Percentiles rank a stretch among this genome's conserved stretches.
These are phyloP conservation scores for Moelleriella libera DNA, from an alignment of 2,329 filamentous ascomycete species.

Conservation along the genomic window DNA sequence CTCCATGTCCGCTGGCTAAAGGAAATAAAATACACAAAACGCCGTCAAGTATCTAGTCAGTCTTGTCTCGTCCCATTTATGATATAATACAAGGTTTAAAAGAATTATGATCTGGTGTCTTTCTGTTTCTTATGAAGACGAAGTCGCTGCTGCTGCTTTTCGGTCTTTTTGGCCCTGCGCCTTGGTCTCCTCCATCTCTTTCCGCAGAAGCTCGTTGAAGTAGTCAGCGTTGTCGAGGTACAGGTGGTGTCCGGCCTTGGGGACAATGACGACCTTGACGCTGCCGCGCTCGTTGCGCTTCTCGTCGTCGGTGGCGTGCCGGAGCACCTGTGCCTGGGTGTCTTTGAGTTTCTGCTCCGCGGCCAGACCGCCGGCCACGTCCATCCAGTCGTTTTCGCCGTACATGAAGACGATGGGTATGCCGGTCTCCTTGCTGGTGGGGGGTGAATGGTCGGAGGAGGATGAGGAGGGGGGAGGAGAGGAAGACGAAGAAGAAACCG, in stretches of 20 bases:
- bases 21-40: too few species aligned
- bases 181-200: slow-evolving; percentile 38
- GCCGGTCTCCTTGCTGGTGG: slow-evolving; percentile 39
- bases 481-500: too few species aligned
- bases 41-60: too few species aligned
- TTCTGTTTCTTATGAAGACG: too few species aligned
- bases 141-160: not conserved
- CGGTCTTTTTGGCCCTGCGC: slow-evolving; percentile 8
- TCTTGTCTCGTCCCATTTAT: too few species aligned
- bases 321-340: slow-evolving; percentile 45
- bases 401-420: slow-evolving; percentile 89
- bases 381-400: slow-evolving; percentile 98
- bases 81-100: too few species aligned
- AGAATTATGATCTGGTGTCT: too few species aligned
- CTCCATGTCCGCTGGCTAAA: too few species aligned
- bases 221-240: slow-evolving; percentile 45
- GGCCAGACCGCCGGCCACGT: slow-evolving; percentile 70
- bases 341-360: slow-evolving; percentile 67
- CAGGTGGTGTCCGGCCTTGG: slow-evolving; percentile 43
- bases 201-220: slow-evolving; percentile 38
- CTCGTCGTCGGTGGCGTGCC: slow-evolving; percentile 52
- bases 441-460: slow-evolving; percentile 11
- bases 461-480: not conserved
- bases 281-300: slow-evolving; percentile 59
- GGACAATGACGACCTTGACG: slow-evolving; percentile 69